Conservation (phyloP, 148 eudicot genomes). For the Rhododendron mucronatum region DNA sequence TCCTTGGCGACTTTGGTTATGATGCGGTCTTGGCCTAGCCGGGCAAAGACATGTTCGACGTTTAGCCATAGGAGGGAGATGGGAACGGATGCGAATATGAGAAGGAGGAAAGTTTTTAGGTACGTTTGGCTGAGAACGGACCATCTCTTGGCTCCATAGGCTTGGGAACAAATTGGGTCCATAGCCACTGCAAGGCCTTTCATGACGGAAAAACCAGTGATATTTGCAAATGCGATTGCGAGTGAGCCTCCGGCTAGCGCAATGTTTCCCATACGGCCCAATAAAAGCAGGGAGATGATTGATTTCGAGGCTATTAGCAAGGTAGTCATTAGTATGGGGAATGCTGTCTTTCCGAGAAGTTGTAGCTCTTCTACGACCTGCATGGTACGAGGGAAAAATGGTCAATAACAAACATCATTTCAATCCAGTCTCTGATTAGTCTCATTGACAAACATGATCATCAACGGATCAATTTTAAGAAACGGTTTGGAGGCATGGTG, state of each 20-base stretch:
- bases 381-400: not conserved
- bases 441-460: not conserved
- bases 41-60: slow-evolving; percentile 49
- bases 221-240: slow-evolving; percentile 78
- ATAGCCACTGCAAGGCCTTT: slow-evolving; percentile 86
- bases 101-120: slow-evolving; percentile 59
- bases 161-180: slow-evolving; percentile 95
- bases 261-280: slow-evolving; percentile 65
- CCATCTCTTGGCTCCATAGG: slow-evolving; percentile 73
- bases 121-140: slow-evolving; percentile 59
- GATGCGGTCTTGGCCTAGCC: slow-evolving; percentile 55
- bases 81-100: slow-evolving; percentile 45
- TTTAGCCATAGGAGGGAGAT: slow-evolving; percentile 73
- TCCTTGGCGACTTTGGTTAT: slow-evolving; percentile 57
- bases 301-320: slow-evolving; percentile 58
- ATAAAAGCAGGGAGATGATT: slow-evolving; percentile 67
- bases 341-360: slow-evolving; percentile 46
- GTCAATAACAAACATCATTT: not conserved
- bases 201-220: slow-evolving; percentile 78
- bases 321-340: slow-evolving; percentile 58
- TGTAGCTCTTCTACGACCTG: slow-evolving; percentile 61
- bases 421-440: not conserved
- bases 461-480: not conserved
- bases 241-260: slow-evolving; percentile 86
- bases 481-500: not conserved